Percentiles rank a stretch among this genome's conserved stretches.
phyloP scores from a whole-genome alignment of 169 alveolate species.

The Plasmodium cynomolgi region DNA sequence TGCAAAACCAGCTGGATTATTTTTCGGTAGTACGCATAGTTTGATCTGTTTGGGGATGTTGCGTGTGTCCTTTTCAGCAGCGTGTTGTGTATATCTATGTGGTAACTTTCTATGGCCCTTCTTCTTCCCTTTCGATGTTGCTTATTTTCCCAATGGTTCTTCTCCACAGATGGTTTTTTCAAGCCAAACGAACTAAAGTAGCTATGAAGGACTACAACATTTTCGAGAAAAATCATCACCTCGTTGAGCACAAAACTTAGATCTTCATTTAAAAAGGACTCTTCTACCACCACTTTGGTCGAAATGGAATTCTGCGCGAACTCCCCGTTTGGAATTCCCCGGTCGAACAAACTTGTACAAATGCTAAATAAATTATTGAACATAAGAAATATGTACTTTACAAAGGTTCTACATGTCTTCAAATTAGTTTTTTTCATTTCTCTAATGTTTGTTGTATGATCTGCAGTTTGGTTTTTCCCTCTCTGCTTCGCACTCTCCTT shows the following conservation, averaged over 20 bases:
- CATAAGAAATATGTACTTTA: constrained; percentile 57
- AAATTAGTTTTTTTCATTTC: neutral
- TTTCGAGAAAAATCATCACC: constrained; percentile 46
- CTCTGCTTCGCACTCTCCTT: neutral
- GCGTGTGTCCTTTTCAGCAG: constrained; percentile 20
- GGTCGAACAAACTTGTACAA: constrained; percentile 49
- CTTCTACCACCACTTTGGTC: constrained; percentile 46
- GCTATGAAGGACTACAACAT: constrained; percentile 8
- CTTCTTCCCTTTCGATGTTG: neutral
- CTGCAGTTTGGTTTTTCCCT: neutral
- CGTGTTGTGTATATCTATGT: constrained; percentile 10
- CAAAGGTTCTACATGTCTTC: constrained; percentile 17
- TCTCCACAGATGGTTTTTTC: neutral
- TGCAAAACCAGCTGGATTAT: constrained; percentile 32
- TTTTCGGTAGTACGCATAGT: constrained; percentile 32
- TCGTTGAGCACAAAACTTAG: constrained; percentile 61
- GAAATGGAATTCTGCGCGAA: constrained; percentile 14
- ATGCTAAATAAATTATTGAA: constrained; percentile 61
- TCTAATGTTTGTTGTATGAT: neutral
- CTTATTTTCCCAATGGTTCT: neutral
- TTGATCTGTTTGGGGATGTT: constrained; percentile 5
- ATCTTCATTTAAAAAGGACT: constrained; percentile 22
- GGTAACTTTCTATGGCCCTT: constrained; percentile 1
- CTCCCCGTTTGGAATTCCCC: neutral
- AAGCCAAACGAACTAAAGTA: constrained; percentile 7